Base-by-base conservation (phyloP, 164 flowering plant species). In the Berberis vulgaris region DNA sequence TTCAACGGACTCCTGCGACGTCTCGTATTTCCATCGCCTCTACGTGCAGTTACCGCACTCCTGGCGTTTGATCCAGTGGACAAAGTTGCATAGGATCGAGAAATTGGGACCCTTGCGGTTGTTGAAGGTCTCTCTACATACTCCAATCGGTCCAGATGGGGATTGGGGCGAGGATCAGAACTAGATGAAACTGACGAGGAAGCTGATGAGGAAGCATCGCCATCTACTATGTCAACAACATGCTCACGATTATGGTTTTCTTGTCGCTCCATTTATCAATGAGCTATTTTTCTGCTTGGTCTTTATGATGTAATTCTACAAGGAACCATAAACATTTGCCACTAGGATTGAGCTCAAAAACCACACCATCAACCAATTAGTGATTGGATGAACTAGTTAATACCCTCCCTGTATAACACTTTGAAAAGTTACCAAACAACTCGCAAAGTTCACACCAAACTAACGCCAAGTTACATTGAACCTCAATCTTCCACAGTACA, bases 1-100 rank as follows among this genome's bases (percentile, higher is more conserved):
- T 83, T 84, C 61, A 88, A 69, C 1, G 91, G 98, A 73, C 91
- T 92, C 76, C 94, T 77, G 7, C 71, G 77, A 5, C 80, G 91
- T 54, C 81, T 89, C 55, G 75, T 79, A 64, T 73, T 67, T 13
- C 81, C 79, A 45, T 88, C 90, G 65, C 79, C 69, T 72, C 96
- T 81, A 54, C 96, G 81, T 45, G 57, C 41, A 6, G 69, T 68
- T 41, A 80, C 71, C 41, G 80, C 72, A 65, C 75, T 80, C 59
- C 84, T 26, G 26, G 26, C 26, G 26, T 26, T 26, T 26, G 26
- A 26, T 26, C 26, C 26, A 26, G 26, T 26, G 26, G 26, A 26
- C 26, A 26, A 26, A 26, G 26, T 74, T 9, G 80, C 65, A 53
- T 67, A 78, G 38, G 78, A 60, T 61, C 72, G 76, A 52, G 75